These are phyloP conservation scores for Colletotrichum higginsianum DNA, from an alignment of 2,329 filamentous ascomycete species.

Conservation along the genomic window DNA sequence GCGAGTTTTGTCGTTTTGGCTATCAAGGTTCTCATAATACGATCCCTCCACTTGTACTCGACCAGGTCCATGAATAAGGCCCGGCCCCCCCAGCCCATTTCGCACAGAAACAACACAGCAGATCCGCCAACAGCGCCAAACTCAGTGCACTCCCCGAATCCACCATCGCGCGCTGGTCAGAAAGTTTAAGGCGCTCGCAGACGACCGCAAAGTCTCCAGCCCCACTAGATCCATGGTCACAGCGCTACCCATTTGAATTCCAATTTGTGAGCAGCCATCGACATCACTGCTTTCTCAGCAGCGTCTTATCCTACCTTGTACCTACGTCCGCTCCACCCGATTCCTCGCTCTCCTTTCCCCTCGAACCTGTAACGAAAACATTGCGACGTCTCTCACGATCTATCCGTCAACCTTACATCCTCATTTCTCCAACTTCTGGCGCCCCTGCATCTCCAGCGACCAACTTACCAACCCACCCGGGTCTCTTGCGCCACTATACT, in stretches of 20 bases:
- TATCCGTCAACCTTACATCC: slow-evolving; percentile 11
- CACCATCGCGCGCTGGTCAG: slow-evolving; percentile 26
- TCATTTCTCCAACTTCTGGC: neutral
- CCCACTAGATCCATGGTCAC: slow-evolving; percentile 18
- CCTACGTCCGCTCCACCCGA: slow-evolving; percentile 6
- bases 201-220: slow-evolving; percentile 7
- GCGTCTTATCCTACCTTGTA: neutral
- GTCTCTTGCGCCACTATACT: slow-evolving; percentile 25
- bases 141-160: slow-evolving; percentile 17
- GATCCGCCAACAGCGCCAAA: slow-evolving; percentile 30
- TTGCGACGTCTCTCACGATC: neutral
- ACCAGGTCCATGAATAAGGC: slow-evolving; percentile 21
- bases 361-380: neutral
- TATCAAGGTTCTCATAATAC: slow-evolving; percentile 17
- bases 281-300: slow-evolving; percentile 32
- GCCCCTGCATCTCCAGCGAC: neutral
- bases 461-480: slow-evolving; percentile 13
- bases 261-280: slow-evolving; percentile 22
- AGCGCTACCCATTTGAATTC: slow-evolving; percentile 19
- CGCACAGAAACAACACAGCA: slow-evolving; percentile 35
- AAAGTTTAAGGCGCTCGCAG: slow-evolving; percentile 36
- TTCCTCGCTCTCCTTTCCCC: neutral
- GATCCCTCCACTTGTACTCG: slow-evolving; percentile 10
- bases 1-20: slow-evolving; percentile 13
- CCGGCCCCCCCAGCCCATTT: slow-evolving; percentile 20